Evolutionary conservation across 495 filamentous ascomycete species (phyloP), one percentile per base, ranked within the genome.

Genomic region (Hypoxylon cercidicola): DNA sequence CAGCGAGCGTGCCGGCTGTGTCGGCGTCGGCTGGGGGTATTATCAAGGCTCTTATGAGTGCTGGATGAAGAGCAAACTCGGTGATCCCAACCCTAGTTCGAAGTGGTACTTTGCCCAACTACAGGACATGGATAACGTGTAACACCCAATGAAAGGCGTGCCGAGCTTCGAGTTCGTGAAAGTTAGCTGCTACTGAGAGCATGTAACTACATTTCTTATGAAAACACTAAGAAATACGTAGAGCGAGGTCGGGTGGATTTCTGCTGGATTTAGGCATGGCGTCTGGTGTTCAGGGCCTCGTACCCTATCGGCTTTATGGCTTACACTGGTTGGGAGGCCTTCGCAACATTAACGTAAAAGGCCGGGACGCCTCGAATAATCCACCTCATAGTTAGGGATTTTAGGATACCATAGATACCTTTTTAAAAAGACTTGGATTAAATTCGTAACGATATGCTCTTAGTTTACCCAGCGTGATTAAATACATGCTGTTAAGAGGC

Each of bases 61-160:
- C 72, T 82, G 74, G 78, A 7, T 87, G 78, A 75, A 89, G 84
- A 77, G 79, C 77, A 57, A 72, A 78, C 62, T 86, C 76, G 47
- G 87, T 77, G 11, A 75, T 82, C 60, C 79, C 78, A 68, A 79
- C 71, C 25, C 65, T 79, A 68, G 82, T 81, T 53, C 71, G 59
- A 1, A 25, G 58, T 56, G 80, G 83, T 55, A 83, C 79, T 83
- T 75, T 73, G 60, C 79, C 76, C 59, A 60, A 44, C 21, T 68
- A 4, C 64, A 68, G 49, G 18, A 52, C 3, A 51, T 62, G 9
- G 34, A 50, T 43, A 12, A 39, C 4, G 3, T 28, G 20, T 34
- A 41, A 19, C 28, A n/a, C n/a, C 45, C 21, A 16, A 30, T 15
- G 15, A 30, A 16, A 25, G 12, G 11, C 13, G 21, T 13, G 20